Evolutionary conservation across 2,329 filamentous ascomycete species (phyloP).

Genomic region (Fusarium sp.): DNA sequence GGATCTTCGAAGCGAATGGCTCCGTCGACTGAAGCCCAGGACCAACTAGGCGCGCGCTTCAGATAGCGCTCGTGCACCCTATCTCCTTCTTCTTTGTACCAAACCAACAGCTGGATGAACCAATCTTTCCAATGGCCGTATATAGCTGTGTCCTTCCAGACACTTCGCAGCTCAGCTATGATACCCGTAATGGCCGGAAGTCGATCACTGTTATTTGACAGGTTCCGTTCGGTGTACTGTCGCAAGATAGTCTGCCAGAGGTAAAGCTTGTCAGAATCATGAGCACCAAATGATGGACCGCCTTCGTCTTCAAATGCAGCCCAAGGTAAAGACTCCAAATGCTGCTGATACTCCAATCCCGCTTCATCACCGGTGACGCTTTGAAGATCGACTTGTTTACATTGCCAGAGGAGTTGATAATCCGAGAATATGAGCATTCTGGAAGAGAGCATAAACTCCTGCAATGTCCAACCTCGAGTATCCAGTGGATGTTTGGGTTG

Average conservation of each 20-base stretch:
- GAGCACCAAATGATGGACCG: neutral
- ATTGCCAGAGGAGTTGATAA: constrained; percentile 2
- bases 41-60: neutral
- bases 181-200: neutral
- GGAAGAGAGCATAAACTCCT: neutral
- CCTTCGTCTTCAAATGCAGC: rapidly evolving
- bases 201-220: neutral
- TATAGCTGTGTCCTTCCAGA: neutral
- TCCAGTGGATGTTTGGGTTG: neutral
- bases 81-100: rapidly evolving
- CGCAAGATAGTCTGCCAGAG: rapidly evolving
- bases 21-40: neutral
- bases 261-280: neutral
- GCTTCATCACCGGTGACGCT: rapidly evolving
- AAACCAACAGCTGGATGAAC: neutral
- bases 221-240: neutral
- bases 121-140: constrained; percentile 7
- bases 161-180: neutral
- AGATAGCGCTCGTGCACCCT: neutral
- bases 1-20: rapidly evolving
- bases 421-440: constrained; percentile 13
- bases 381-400: neutral
- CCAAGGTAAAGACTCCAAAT: neutral
- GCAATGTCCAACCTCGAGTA: neutral
- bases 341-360: neutral